phyloP scores from a whole-genome alignment of 768 basidiomycete genomes.

The Stropharia rugosoannulata region DNA sequence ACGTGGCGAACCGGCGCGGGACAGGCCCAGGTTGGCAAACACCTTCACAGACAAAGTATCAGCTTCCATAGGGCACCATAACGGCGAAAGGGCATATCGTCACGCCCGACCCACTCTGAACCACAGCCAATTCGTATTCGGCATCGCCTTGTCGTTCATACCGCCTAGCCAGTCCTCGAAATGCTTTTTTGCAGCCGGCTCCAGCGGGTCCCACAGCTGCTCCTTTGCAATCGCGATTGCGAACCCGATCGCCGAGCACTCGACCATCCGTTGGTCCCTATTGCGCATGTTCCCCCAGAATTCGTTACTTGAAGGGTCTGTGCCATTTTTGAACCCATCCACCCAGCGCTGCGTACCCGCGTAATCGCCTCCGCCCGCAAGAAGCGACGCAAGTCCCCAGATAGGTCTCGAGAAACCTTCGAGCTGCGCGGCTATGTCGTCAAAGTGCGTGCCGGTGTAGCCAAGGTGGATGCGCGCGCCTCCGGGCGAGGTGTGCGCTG shows the following conservation, averaged over 20 bases:
- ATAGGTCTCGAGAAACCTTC: conserved; percentile 78
- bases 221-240: conserved; percentile 65
- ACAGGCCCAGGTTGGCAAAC: conserved; percentile 73
- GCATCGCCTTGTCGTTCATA: conserved; percentile 83
- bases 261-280: conserved; percentile 82
- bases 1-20: conserved; percentile 55
- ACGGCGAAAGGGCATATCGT: background rate
- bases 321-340: conserved; percentile 63
- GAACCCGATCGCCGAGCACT: conserved; percentile 77
- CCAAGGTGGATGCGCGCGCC: conserved; percentile 72
- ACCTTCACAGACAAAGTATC: conserved; percentile 37
- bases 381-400: conserved; percentile 69
- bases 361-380: conserved; percentile 64
- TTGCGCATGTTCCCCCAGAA: conserved; percentile 78
- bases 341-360: conserved; percentile 61
- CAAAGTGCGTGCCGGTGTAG: conserved; percentile 70
- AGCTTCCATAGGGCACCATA: background rate
- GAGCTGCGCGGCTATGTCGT: conserved; percentile 69
- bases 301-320: conserved; percentile 63
- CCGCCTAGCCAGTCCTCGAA: conserved; percentile 69
- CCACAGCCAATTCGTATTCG: conserved; percentile 85
- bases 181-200: conserved; percentile 48
- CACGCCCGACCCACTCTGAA: conserved; percentile 51
- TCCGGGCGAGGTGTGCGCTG: conserved; percentile 67
- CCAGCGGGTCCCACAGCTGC: conserved; percentile 62